These are phyloP conservation scores for Solanum chiquidenum DNA, from an alignment of 257 asterid genomes.

Conservation along the genomic window DNA sequence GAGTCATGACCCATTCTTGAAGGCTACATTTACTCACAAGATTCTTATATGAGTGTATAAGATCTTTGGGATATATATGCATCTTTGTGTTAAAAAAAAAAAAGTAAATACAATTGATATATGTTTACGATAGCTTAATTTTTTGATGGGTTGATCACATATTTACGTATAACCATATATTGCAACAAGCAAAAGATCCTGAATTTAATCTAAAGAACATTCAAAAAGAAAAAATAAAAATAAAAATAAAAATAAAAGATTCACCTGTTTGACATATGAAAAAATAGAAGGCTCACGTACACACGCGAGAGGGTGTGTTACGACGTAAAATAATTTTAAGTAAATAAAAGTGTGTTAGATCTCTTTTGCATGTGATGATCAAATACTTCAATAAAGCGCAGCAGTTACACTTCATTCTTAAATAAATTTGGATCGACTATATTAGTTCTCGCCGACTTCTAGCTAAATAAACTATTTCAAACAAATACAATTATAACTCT, in stretches of 20 bases:
- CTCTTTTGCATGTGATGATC: not conserved
- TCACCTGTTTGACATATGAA: not conserved
- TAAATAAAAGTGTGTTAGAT: not conserved
- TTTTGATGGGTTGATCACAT: not conserved
- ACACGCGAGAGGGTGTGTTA: not conserved
- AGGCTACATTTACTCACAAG: not conserved
- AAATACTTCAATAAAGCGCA: not conserved
- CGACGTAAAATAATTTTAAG: not conserved
- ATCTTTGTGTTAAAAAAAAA: not conserved
- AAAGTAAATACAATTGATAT: not conserved
- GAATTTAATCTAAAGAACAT: not conserved
- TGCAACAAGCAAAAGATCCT: rapidly evolving
- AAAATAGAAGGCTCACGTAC: not conserved
- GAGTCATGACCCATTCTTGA: not conserved
- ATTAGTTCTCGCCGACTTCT: not conserved
- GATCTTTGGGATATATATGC: not conserved
- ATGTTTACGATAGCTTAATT: not conserved
- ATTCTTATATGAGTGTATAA: not conserved
- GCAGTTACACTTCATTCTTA: not conserved
- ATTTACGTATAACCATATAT: not conserved
- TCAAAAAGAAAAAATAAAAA: not conserved
- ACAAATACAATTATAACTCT: not conserved
- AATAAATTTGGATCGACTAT: not conserved
- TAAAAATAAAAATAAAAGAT: too few relatives aligned
- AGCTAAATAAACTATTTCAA: not conserved